A percentile compares a stretch with the other conserved stretches of the same genome.
Conservation (phyloP, 2,329 filamentous ascomycete genomes). For the Chalara sp. region DNA sequence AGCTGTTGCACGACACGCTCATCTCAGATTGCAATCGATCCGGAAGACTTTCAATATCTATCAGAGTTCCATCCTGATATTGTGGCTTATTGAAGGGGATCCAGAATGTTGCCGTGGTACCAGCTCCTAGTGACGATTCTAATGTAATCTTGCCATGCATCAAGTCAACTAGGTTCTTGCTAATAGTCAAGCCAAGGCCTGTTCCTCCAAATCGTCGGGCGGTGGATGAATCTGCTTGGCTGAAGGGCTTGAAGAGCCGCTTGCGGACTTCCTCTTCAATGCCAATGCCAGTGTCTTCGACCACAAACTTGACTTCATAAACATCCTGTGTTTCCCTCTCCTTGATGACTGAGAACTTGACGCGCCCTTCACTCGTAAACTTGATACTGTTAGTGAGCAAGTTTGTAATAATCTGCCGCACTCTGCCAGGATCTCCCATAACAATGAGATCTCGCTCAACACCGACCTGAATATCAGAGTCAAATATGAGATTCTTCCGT, state of each 20-base stretch:
- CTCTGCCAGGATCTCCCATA: slow-evolving; percentile 76
- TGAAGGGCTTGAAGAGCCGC: slow-evolving; percentile 72
- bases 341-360: slow-evolving; percentile 59
- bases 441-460: slow-evolving; percentile 67
- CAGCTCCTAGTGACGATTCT: slow-evolving; percentile 58
- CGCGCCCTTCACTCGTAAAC: slow-evolving; percentile 62
- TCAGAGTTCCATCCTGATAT: slow-evolving; percentile 42
- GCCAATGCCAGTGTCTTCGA: slow-evolving; percentile 75
- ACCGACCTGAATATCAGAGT: slow-evolving; percentile 50
- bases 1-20: slow-evolving; percentile 58
- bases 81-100: slow-evolving; percentile 71
- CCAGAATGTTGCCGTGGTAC: slow-evolving; percentile 70
- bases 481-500: slow-evolving; percentile 69
- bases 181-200: slow-evolving; percentile 71
- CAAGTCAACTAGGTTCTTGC: slow-evolving; percentile 71
- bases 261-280: slow-evolving; percentile 72
- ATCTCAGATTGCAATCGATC: slow-evolving; percentile 59
- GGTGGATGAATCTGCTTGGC: slow-evolving; percentile 74
- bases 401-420: slow-evolving; percentile 80
- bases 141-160: slow-evolving; percentile 73
- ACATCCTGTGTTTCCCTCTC: slow-evolving; percentile 57
- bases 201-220: slow-evolving; percentile 74
- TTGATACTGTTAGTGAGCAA: slow-evolving; percentile 72
- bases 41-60: slow-evolving; percentile 58
- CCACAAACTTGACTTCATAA: slow-evolving; percentile 62